Percentiles rank a stretch among this genome's conserved stretches.
These are phyloP conservation scores for Chlamydomonas sp. DNA, from an alignment of 139 green algal genomes.

Conservation along the genomic window DNA sequence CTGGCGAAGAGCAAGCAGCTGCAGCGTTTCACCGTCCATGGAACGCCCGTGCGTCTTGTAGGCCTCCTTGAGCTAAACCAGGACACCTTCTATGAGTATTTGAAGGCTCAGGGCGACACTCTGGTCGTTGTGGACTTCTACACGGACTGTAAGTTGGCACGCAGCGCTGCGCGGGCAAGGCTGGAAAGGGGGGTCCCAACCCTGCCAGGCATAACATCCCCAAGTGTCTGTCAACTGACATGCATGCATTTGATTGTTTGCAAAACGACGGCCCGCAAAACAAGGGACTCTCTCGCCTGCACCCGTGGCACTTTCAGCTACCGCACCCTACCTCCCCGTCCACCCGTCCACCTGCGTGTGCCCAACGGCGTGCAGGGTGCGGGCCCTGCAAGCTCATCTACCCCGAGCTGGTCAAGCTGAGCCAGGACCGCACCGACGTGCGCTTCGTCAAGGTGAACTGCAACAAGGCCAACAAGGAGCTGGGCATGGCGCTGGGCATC, in stretches of 20 bases:
- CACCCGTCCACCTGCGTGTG: not conserved
- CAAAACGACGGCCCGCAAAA: not conserved
- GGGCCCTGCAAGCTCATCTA: constrained; percentile 73
- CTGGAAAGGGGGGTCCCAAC: not conserved
- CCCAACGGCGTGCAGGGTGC: constrained; percentile 22
- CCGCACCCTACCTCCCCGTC: not conserved
- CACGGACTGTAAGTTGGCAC: not conserved
- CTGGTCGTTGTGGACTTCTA: constrained; percentile 51
- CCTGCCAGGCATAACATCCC: not conserved
- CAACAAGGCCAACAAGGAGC: constrained; percentile 80
- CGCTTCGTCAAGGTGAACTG: constrained; percentile 84
- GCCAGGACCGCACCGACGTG: constrained; percentile 52
- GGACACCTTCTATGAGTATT: constrained; percentile 42
- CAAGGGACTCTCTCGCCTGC: not conserved
- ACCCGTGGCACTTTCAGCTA: not conserved
- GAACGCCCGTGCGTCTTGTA: too few relatives aligned
- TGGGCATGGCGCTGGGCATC: constrained; percentile 69
- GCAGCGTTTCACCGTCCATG: not conserved
- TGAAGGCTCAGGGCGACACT: constrained; percentile 16
- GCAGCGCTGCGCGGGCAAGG: not conserved
- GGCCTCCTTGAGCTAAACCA: constrained; percentile 37
- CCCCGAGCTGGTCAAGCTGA: constrained; percentile 74
- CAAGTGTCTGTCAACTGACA: too few relatives aligned
- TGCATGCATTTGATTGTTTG: too few relatives aligned
- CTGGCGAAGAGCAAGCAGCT: too few relatives aligned